Base-by-base conservation (phyloP, 2,329 filamentous ascomycete species). In the Xylariaceae sp. region DNA sequence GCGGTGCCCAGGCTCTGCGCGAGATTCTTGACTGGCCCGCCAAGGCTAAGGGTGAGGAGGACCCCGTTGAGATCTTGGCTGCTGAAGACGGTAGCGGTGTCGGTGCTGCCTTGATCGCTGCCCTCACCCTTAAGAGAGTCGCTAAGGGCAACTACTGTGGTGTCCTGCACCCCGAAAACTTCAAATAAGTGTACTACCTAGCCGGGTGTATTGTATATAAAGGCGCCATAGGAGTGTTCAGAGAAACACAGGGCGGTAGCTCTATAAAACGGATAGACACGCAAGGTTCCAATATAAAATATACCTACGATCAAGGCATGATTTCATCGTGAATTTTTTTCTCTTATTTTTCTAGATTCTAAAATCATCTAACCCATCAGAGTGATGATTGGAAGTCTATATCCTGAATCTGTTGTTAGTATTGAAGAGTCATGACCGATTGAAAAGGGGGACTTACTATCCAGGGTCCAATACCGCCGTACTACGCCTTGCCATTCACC, bases 21-120 rank as follows among this genome's bases (percentile, higher is more conserved):
- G 94, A 99, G 80, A 97, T 99, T 66, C 85, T 99, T 44, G 93
- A 96, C 79, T 97, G 93, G 92, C 85, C 89, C 2, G 85, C 82
- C 57, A 89, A 90, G 77, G 82, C 80, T 62, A 77, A 81, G 53
- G 88, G 87, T 74, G 88, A 90, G 70, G 88, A 92, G 73, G 92
- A 97, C 70, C 92, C 92, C 6, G 83, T 99, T 57, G 88, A 92
- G 77, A 86, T 97, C 66, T 76, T 93, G 66, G 88, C 92, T 51
- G 92, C 94, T 62, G 94, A 99, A 77, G 94, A 99, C 74, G 94
- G 94, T 65, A 93, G 88, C 66, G 94, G 93, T 83, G 94, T 97
- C n/a, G 93, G 93, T 67, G 94, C 93, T 50, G 94, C 94, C 3
- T 78, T 99, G 62, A 97, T 99, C 79, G 94, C 94, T 6, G 85